A percentile compares a stretch with the other conserved stretches of the same genome.
Conservation (phyloP, 495 filamentous ascomycete genomes). For the Podospora appendiculata region DNA sequence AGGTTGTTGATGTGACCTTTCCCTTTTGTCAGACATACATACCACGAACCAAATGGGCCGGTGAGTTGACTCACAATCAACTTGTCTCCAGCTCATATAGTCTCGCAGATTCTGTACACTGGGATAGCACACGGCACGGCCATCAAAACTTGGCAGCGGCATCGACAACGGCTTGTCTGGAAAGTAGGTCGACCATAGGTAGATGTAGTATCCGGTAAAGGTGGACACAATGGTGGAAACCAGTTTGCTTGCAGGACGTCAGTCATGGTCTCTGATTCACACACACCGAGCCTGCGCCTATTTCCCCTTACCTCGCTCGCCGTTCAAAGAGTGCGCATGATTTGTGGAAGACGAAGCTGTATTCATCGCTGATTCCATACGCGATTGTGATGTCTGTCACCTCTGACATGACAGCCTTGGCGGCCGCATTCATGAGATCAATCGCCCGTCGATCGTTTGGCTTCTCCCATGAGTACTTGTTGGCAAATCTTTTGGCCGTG, state of each 20-base stretch:
- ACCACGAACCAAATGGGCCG: background rate
- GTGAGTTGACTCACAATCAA: conserved; percentile 64
- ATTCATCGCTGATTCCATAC: conserved; percentile 93
- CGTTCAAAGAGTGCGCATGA: conserved; percentile 76
- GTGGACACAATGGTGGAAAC: conserved; percentile 84
- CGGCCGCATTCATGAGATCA: conserved; percentile 90
- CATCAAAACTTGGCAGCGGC: conserved; percentile 85
- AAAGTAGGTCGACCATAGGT: conserved; percentile 74
- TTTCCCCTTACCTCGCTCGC: conserved; percentile 58
- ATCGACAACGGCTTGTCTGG: conserved; percentile 56
- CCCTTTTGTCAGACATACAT: background rate
- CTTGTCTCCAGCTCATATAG: conserved; percentile 96
- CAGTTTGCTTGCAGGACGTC: conserved; percentile 58
- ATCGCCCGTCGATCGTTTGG: conserved; percentile 86
- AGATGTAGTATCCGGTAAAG: conserved; percentile 86
- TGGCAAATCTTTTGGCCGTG: conserved; percentile 50
- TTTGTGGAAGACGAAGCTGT: conserved; percentile 86
- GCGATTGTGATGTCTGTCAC: conserved; percentile 78
- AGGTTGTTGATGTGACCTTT: conserved; percentile 94
- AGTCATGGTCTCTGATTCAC: background rate
- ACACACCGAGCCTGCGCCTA: background rate
- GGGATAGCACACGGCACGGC: conserved; percentile 82
- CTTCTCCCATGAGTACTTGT: conserved; percentile 77
- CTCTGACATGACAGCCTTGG: conserved; percentile 72
- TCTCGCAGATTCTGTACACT: conserved; percentile 70